Conservation (phyloP, 345 rosid species). For the Trapa bicornis region DNA sequence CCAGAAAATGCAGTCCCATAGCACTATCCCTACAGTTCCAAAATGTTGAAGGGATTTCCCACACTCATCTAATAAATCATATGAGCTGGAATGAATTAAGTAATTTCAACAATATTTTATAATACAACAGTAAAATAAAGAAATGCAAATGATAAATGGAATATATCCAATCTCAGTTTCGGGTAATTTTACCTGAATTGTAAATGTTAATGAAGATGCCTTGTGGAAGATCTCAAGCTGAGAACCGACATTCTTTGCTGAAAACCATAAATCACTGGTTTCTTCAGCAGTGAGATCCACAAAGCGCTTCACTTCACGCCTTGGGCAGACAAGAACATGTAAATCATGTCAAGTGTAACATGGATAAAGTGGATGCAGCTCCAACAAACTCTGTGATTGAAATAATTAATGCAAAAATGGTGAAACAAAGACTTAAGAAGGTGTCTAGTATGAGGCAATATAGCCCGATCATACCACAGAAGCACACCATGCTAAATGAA, state of each 20-base stretch:
- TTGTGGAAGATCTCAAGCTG: slow-evolving; percentile 60
- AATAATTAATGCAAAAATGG: not conserved
- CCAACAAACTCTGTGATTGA: not conserved
- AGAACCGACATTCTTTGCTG: slow-evolving; percentile 63
- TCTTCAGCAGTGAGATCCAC: slow-evolving; percentile 77
- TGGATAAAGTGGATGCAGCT: not conserved
- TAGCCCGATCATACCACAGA: not conserved
- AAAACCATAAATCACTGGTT: slow-evolving; percentile 67
- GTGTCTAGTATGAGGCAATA: not conserved
- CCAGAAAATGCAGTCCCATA: not conserved
- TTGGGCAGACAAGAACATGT: slow-evolving; percentile 89
- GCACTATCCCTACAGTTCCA: not conserved
- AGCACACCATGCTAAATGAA: not conserved
- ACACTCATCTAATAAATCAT: not conserved
- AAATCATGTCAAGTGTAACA: slow-evolving; percentile 7
- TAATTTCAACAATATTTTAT: not conserved
- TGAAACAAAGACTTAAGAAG: not conserved
- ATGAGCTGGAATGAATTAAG: not conserved
- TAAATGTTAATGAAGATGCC: slow-evolving; percentile 68
- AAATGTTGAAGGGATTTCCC: not conserved
- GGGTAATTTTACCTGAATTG: slow-evolving; percentile 52
- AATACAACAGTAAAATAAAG: not conserved
- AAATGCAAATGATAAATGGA: not conserved
- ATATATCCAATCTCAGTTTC: not conserved
- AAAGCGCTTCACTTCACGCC: slow-evolving; percentile 78